phyloP scores from a whole-genome alignment of 2,329 filamentous ascomycete genomes.

The Fusarium vanettenii region DNA sequence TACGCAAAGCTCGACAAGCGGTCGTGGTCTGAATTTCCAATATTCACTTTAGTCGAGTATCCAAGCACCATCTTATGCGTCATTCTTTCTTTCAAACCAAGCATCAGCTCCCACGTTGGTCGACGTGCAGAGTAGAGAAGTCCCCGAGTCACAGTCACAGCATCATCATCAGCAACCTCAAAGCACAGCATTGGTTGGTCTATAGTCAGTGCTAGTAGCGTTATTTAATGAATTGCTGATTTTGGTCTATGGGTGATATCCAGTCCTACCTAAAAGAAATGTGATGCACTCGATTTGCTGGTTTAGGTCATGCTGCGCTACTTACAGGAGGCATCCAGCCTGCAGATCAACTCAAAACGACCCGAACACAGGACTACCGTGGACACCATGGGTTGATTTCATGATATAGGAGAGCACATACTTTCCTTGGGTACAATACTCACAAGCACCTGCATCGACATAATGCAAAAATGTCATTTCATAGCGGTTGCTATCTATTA shows the following conservation, averaged over 20 bases:
- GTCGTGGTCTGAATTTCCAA: not conserved
- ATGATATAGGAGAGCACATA: not conserved
- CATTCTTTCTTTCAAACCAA: not conserved
- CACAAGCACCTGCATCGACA: not conserved
- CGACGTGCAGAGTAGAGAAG: not conserved
- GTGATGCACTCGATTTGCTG: not conserved
- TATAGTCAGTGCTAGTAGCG: too few species aligned
- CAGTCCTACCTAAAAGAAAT: not conserved
- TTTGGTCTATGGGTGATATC: not conserved
- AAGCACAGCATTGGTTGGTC: not conserved
- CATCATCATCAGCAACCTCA: not conserved
- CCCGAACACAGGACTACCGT: not conserved
- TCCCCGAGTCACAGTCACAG: not conserved
- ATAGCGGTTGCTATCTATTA: not conserved
- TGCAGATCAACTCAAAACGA: not conserved
- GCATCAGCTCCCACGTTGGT: not conserved
- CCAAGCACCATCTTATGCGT: not conserved
- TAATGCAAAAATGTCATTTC: not conserved
- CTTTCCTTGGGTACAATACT: not conserved
- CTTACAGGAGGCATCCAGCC: not conserved
- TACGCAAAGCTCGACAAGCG: not conserved
- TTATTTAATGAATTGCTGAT: not conserved
- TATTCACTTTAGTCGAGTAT: not conserved
- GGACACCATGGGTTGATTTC: accelerated
- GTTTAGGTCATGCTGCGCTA: not conserved